These are phyloP conservation scores for Hemisphaericaspora nanyangensis DNA, from an alignment of 805 yeast genomes.

Conservation along the genomic window DNA sequence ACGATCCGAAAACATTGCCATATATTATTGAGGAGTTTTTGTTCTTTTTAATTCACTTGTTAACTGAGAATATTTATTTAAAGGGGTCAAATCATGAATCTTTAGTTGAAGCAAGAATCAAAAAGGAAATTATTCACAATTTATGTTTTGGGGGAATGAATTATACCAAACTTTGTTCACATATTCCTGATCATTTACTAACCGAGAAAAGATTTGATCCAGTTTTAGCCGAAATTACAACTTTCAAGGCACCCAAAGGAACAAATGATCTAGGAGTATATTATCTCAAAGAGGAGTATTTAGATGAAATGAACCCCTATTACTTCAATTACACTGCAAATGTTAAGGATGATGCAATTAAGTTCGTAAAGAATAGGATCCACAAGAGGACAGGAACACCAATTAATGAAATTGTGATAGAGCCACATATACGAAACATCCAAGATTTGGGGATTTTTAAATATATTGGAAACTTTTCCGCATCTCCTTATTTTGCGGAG, in stretches of 20 bases:
- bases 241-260: constrained; percentile 29
- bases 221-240: constrained; percentile 31
- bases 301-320: constrained; percentile 52
- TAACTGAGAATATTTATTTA: constrained; percentile 65
- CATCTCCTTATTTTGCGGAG: constrained; percentile 48
- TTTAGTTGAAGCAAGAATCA: constrained; percentile 48
- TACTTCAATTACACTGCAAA: constrained; percentile 75
- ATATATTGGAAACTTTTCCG: constrained; percentile 48
- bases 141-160: constrained; percentile 73
- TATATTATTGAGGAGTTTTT: constrained; percentile 79
- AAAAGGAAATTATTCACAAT: constrained; percentile 74
- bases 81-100: constrained; percentile 46
- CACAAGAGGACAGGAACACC: constrained; percentile 37
- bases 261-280: constrained; percentile 36
- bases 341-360: constrained; percentile 79
- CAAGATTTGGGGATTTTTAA: constrained; percentile 36
- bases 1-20: constrained; percentile 48
- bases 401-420: constrained; percentile 49
- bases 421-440: constrained; percentile 41
- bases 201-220: constrained; percentile 70
- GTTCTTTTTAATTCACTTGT: constrained; percentile 58
- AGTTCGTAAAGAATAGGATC: constrained; percentile 49
- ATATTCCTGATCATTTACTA: constrained; percentile 72
- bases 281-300: constrained; percentile 32
- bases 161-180: constrained; percentile 64